Percentiles rank a stretch among this genome's conserved stretches.
These are phyloP conservation scores for Vitellaria paradoxa DNA, from an alignment of 179 eudicot species.

Conservation along the genomic window DNA sequence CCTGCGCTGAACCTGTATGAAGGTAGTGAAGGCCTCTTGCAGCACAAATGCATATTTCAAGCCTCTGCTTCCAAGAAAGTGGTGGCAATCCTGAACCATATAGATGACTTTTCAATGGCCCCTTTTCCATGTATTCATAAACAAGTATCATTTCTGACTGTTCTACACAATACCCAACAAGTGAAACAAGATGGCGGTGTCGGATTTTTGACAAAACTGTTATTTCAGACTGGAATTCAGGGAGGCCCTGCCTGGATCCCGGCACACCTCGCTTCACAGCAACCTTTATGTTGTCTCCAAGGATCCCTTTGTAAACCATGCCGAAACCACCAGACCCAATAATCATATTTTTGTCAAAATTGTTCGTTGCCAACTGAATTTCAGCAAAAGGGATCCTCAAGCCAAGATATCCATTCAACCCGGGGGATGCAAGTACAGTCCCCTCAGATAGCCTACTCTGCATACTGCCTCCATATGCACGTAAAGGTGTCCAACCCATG, in stretches of 20 bases:
- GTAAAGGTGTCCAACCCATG: slow-evolving; percentile 65
- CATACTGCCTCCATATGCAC: slow-evolving; percentile 41
- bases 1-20: slow-evolving; percentile 81
- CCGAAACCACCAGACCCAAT: slow-evolving; percentile 94
- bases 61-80: slow-evolving; percentile 80
- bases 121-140: slow-evolving; percentile 75
- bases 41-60: slow-evolving; percentile 84
- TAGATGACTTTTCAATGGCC: slow-evolving; percentile 65
- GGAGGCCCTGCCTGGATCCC: slow-evolving; percentile 82
- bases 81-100: slow-evolving; percentile 50
- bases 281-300: slow-evolving; percentile 51
- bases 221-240: slow-evolving; percentile 81
- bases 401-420: slow-evolving; percentile 36
- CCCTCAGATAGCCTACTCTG: slow-evolving; percentile 51
- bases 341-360: slow-evolving; percentile 53
- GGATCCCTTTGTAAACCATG: slow-evolving; percentile 71
- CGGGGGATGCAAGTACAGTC: slow-evolving; percentile 40
- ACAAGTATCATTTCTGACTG: slow-evolving; percentile 87
- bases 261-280: slow-evolving; percentile 84
- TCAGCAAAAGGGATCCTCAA: slow-evolving; percentile 73
- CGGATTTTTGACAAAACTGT: slow-evolving; percentile 66
- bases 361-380: slow-evolving; percentile 55
- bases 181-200: slow-evolving; percentile 80
- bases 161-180: slow-evolving; percentile 84
- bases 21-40: slow-evolving; percentile 90